phyloP scores from a whole-genome alignment of 176 grass and related monocot genomes.

The Zea mays region DNA sequence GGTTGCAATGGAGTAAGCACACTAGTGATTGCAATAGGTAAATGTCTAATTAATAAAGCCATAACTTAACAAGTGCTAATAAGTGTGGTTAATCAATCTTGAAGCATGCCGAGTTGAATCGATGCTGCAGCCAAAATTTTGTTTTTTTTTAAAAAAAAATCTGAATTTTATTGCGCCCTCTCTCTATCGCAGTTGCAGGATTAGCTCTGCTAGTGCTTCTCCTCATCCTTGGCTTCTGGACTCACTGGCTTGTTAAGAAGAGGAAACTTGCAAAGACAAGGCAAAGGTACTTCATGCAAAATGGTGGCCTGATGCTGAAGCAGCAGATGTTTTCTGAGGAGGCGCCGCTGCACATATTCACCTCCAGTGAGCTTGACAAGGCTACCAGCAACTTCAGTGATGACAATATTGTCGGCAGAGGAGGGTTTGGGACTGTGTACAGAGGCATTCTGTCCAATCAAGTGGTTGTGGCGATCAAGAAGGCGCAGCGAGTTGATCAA shows the following conservation, averaged over 20 bases:
- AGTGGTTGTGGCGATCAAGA: constrained; percentile 56
- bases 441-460: constrained; percentile 48
- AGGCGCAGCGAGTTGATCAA: constrained; percentile 48
- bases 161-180: neutral
- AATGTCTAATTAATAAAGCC: constrained; percentile 1
- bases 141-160: no score
- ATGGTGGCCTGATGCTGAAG: constrained; percentile 56
- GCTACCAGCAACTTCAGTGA: constrained; percentile 55
- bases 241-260: constrained; percentile 46
- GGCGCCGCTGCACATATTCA: constrained; percentile 50
- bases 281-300: constrained; percentile 48
- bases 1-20: constrained; percentile 41
- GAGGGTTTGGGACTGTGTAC: constrained; percentile 66
- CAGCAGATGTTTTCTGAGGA: constrained; percentile 47
- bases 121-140: neutral
- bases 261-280: constrained; percentile 36
- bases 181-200: constrained; percentile 26
- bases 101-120: neutral
- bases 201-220: constrained; percentile 47
- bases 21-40: constrained; percentile 37
- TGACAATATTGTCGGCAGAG: constrained; percentile 45
- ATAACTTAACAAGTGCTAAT: neutral
- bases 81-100: neutral
- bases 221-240: constrained; percentile 37
- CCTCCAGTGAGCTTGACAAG: constrained; percentile 45